Evolutionary conservation across 805 yeast genomes (phyloP), one percentile per base, ranked within the genome.

Genomic region (Candida railenensis): DNA sequence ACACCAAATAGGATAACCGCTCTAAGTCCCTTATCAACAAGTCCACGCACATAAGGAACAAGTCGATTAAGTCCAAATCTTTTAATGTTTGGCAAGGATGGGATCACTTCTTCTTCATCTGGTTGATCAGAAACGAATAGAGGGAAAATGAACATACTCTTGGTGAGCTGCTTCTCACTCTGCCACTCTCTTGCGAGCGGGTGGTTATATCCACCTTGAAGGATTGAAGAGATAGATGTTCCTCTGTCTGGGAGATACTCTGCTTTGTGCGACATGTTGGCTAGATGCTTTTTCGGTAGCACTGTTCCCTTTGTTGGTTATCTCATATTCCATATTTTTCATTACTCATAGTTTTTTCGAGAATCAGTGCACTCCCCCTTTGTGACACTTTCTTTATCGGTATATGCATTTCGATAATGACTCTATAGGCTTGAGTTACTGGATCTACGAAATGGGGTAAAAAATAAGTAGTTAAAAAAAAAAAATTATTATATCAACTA

Each of bases 141-240:
- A 12, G 99, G 99, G 71, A 87, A 91, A 50, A 94, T 89, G 61
- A 94, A 85, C 95, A 89, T 87, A 63, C 79, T 84, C 66, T 94
- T 94, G 28, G 85, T 76, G 46, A 94, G 76, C 64, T 83, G 92
- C 56, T 90, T 79, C 62, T 85, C 92, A 54, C 78, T 79, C 66
- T 94, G 99, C 99, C 99, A 94, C 62, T 80, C 83, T 57, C 99
- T 79, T 18, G 89, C 61, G 39, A 92, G 74, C 1, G 97, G 95
- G 59, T 91, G 96, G 65, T 88, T 87, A 69, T 91, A 94, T 3
- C 98, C 97, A 49, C 98, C 97, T 51, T 94, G 92, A 37, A 94
- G 74, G 37, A 94, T 71, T 4, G 96, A 87, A 12, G 89, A 76
- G 50, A 89, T 80, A 33, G 76, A 72, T 0, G 91, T 80, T 30